phyloP scores from a whole-genome alignment of 805 yeast genomes.

The Wickerhamiella bombiphila region DNA sequence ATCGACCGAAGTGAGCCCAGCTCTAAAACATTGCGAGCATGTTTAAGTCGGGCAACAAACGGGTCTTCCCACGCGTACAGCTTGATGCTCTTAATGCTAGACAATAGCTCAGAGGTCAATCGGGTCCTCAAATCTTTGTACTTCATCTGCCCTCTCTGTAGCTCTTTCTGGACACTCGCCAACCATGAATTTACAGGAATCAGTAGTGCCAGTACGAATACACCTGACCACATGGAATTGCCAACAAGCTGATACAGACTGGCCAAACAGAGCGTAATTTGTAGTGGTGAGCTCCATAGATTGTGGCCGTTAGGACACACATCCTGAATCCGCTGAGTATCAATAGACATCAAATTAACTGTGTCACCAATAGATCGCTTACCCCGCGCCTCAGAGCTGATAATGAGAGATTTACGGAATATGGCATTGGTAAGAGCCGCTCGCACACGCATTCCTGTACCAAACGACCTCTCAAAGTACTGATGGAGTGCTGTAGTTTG shows the following conservation, averaged over 20 bases:
- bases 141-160: constrained; percentile 74
- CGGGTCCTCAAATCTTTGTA: constrained; percentile 86
- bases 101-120: constrained; percentile 68
- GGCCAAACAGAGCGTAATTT: constrained; percentile 57
- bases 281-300: constrained; percentile 90
- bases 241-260: constrained; percentile 65
- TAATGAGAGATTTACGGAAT: constrained; percentile 51
- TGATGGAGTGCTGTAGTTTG: constrained; percentile 56
- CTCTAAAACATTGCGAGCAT: constrained; percentile 81
- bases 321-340: constrained; percentile 77
- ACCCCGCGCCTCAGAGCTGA: constrained; percentile 53
- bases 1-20: constrained; percentile 61
- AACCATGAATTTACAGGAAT: constrained; percentile 65
- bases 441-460: constrained; percentile 48
- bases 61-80: constrained; percentile 94
- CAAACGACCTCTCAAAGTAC: constrained; percentile 36
- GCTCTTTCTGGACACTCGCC: constrained; percentile 41
- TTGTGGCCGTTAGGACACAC: constrained; percentile 63
- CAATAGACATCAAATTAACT: constrained; percentile 89
- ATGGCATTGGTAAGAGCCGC: constrained; percentile 49
- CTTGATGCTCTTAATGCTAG: constrained; percentile 80
- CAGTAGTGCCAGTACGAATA: constrained; percentile 55
- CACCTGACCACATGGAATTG: constrained; percentile 90
- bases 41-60: constrained; percentile 52
- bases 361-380: constrained; percentile 78